Evolutionary conservation across 257 asterid genomes (phyloP).

Genomic region (Scutellaria barbata): DNA sequence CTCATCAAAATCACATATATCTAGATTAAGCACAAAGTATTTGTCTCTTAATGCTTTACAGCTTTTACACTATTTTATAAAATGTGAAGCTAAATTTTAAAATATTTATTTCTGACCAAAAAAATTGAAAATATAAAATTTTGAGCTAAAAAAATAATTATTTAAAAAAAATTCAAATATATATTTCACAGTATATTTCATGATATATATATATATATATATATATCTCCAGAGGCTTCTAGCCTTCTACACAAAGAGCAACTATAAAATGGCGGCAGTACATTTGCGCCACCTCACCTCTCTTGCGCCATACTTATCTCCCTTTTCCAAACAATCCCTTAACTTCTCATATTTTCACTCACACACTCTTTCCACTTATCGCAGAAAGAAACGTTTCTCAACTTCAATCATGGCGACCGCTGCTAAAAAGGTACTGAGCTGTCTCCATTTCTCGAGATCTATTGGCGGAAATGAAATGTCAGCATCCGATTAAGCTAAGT

Average conservation of each 20-base stretch:
- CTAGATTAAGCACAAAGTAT: too few species aligned
- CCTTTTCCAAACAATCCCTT: constrained; percentile 33
- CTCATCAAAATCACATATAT: too few species aligned
- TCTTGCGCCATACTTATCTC: constrained; percentile 42
- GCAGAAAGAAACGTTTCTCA: constrained; percentile 45
- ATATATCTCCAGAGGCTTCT: constrained; percentile 29
- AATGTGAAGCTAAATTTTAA: too few species aligned
- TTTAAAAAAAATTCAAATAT: too few species aligned
- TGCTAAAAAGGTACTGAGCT: constrained; percentile 49
- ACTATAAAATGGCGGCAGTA: constrained; percentile 46
- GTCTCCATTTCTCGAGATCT: constrained; percentile 11
- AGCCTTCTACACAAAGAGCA: constrained; percentile 24
- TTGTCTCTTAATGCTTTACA: too few species aligned
- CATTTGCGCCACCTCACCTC: constrained; percentile 56
- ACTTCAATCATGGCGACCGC: constrained; percentile 72
- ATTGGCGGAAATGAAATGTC: neutral
- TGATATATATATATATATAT: too few species aligned
- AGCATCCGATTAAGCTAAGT: neutral
- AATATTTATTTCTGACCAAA: too few species aligned
- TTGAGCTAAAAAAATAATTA: too few species aligned
- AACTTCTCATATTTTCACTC: constrained; percentile 24
- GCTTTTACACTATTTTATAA: too few species aligned
- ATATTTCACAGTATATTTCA: too few species aligned
- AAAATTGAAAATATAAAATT: too few species aligned
- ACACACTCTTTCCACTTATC: constrained; percentile 38